Conservation (phyloP, 2,329 filamentous ascomycete species). For the Ophiostoma tasmaniense region DNA sequence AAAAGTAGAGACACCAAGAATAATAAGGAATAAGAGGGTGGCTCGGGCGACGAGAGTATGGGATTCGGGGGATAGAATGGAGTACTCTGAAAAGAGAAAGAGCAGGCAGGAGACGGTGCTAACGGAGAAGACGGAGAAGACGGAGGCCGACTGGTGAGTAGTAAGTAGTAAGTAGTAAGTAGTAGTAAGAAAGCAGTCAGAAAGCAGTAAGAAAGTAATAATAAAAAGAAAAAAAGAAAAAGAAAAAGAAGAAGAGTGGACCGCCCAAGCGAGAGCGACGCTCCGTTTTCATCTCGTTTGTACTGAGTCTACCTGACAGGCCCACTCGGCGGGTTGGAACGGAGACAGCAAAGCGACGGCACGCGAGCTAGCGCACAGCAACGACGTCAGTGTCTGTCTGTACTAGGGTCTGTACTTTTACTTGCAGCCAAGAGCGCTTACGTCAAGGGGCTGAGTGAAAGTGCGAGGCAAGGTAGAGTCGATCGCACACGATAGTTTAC, state of each 20-base stretch:
- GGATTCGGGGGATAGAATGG: not conserved
- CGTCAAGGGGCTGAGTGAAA: not conserved
- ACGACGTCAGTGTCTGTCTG: not conserved
- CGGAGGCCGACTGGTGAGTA: not conserved
- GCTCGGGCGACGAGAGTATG: constrained; percentile 10
- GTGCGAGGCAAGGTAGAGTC: not conserved
- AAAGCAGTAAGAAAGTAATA: not conserved
- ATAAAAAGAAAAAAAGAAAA: not conserved
- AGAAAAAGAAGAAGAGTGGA: not conserved
- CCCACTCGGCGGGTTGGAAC: not conserved
- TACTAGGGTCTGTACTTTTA: too few species aligned
- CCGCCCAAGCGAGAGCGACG: not conserved
- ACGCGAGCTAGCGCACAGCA: not conserved
- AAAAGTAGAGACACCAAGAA: not conserved
- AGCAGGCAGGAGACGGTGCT: not conserved
- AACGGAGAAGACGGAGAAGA: constrained; percentile 3
- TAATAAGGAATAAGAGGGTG: constrained; percentile 1
- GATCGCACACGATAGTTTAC: not conserved
- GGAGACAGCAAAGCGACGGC: constrained; percentile 1
- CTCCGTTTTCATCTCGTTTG: not conserved
- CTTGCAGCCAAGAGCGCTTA: constrained; percentile 2
- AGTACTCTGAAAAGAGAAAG: not conserved
- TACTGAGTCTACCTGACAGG: not conserved
- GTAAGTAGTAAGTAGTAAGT: not conserved
- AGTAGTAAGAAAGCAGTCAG: not conserved